Conservation (phyloP, 495 filamentous ascomycete species). For the Lophiotrema nucula region DNA sequence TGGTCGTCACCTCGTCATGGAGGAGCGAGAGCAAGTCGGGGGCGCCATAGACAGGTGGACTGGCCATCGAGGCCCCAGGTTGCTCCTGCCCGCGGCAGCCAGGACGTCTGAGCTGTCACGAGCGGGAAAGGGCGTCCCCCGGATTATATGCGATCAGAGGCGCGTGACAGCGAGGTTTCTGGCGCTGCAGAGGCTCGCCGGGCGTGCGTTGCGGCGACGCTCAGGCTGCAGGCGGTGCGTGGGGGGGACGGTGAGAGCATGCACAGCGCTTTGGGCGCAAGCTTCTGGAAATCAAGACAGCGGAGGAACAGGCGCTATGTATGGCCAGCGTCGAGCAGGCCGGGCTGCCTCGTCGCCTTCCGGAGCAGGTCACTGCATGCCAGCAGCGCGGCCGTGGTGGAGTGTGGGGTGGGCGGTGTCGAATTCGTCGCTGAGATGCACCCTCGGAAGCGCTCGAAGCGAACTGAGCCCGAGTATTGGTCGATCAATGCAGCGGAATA, state of each 20-base stretch:
- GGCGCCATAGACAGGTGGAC: not conserved
- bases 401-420: not conserved
- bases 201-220: not conserved
- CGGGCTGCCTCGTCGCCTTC: not conserved
- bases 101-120: not conserved
- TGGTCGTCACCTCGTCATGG: too few relatives aligned
- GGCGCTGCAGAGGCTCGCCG: not conserved
- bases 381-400: not conserved
- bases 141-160: too few relatives aligned
- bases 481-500: not conserved
- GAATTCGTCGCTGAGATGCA: not conserved
- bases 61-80: slow-evolving; percentile 1
- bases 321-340: not conserved
- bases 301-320: slow-evolving; percentile 3
- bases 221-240: not conserved
- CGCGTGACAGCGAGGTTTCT: not conserved
- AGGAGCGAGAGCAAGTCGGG: not conserved
- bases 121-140: not conserved
- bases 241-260: not conserved
- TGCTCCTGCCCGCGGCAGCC: not conserved
- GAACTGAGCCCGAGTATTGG: not conserved
- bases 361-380: slow-evolving; percentile 7
- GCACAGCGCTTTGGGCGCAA: not conserved
- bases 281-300: not conserved
- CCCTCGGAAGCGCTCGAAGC: not conserved